phyloP scores from a whole-genome alignment of 2,329 filamentous ascomycete genomes.

The Ophiocordyceps camponoti-saundersi region DNA sequence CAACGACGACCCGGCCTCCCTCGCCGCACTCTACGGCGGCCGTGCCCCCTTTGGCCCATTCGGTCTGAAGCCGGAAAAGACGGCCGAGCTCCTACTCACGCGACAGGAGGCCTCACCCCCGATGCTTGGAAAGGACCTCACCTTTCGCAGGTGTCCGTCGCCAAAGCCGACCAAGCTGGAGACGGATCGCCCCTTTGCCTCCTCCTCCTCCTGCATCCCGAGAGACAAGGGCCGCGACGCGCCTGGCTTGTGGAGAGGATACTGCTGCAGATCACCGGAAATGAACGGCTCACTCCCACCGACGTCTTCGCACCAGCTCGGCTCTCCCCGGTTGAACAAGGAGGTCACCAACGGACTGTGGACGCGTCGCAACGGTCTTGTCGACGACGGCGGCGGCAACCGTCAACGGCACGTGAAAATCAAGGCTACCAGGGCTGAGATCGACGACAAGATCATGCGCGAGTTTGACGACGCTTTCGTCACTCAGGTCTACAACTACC shows the following conservation, averaged over 20 bases:
- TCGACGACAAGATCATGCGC: constrained; percentile 32
- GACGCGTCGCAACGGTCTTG: constrained; percentile 21
- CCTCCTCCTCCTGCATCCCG: constrained; percentile 21
- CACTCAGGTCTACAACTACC: constrained; percentile 93
- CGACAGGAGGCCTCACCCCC: constrained; percentile 51
- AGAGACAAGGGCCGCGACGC: constrained; percentile 35
- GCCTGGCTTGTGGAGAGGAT: constrained; percentile 62
- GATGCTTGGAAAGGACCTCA: constrained; percentile 71
- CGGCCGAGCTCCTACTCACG: constrained; percentile 24
- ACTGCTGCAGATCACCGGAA: constrained; percentile 33
- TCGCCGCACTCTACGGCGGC: not conserved
- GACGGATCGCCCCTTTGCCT: constrained; percentile 47
- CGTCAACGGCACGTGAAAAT: constrained; percentile 29
- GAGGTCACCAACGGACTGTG: constrained; percentile 4
- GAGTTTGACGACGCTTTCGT: constrained; percentile 78
- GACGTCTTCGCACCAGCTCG: constrained; percentile 12
- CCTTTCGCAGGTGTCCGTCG: constrained; percentile 66
- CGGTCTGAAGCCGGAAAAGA: constrained; percentile 19
- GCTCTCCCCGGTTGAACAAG: constrained; percentile 12
- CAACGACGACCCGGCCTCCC: not conserved
- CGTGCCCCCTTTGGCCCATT: constrained; percentile 22
- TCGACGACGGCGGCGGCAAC: constrained; percentile 34
- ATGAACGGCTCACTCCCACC: constrained; percentile 13
- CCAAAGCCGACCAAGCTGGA: constrained; percentile 76
- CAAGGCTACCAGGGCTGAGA: constrained; percentile 16